Evolutionary conservation across 768 basidiomycete species (phyloP), one percentile per base, ranked within the genome.

Genomic region (Rhodotorula kratochvilovae): DNA sequence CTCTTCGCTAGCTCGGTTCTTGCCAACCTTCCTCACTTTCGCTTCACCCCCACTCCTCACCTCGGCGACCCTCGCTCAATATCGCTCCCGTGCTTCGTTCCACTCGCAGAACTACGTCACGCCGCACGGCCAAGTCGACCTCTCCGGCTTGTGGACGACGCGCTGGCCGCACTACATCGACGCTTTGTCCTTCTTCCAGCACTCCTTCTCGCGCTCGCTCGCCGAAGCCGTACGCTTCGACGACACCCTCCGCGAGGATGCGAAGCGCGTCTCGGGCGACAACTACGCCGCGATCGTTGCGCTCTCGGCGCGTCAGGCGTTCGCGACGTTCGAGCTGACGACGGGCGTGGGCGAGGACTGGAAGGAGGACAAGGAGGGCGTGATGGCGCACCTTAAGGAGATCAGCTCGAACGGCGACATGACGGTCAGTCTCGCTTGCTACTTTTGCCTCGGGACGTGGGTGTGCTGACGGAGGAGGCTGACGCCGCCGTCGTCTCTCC

Each of bases 291-390:
- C 68, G 42, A 61, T 77, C 42, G 72, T 72, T 48, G 74, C 67
- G 46, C 66, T 76, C 2, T 71, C 72, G 42, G 63, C 68, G n/a
- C 36, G 76, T 17, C 76, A 77, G 63, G 76, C 70, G 23, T 69
- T 76, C 55, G 76, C 66, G 42, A 68, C 67, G n/a, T 64, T 74
- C 15, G 74, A 76, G 59, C 12, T 77, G 13, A 77, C 76, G 29
- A 69, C 65, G 2, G 63, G 63, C 50, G 66, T 59, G 31, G 61
- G 58, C 31, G 62, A 66, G 13, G 61, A 63, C 36, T 68, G 31
- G 33, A 31, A 59, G 27, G 68, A 57, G 35, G 68, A 69, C 33
- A 36, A 53, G 46, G 25, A 62, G 39, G 71, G 65, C 53, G 63
- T 67, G 6, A 61, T 76, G 62, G 66, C 54, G 7, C 73, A 70